Base-by-base conservation (phyloP, 2,329 filamentous ascomycete genomes). In the Ophiocordyceps polyrhachis-furcata region DNA sequence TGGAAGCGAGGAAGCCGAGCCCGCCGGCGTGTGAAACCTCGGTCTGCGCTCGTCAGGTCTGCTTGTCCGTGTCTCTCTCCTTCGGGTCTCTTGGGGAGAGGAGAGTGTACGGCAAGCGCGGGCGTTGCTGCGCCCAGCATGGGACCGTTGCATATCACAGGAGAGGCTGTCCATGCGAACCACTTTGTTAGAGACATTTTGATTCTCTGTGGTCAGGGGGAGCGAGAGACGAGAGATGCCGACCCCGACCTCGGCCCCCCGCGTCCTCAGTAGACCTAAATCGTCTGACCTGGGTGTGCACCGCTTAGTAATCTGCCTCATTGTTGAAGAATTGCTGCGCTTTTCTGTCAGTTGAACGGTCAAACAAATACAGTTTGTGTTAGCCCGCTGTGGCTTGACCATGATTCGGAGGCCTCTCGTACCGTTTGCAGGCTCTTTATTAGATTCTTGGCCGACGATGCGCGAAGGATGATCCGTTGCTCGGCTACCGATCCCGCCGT, bases 1-100 rank as follows among this genome's bases (percentile, higher is more conserved):
- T 45, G 11, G 52, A 60, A 1, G 53, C 51, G 41, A 64, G 48
- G 49, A 65, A 62, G 20, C 62, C 62, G 47, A 19, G 7, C 9
- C 4, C 1, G 6, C n/a, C 43, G 20, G 20, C 29, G 17, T 23
- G 15, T 14, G 20, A 23, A 20, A 41, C 40, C 40, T 41, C 35
- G n/a, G 35, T 19, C 35, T 38, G 35, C 35, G 15, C n/a, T 38
- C 17, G 35, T 38, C 35, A 38, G 35, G 17, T 17, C 12, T 32
- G 31, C 19, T n/a, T 17, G 35, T 17, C 35, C n/a, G 3, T 38
- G 35, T 17, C 32, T 28, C 25, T 28, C 25, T 28, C 25, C 9
- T 11, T 11, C 23, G 7, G 15, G 35, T 19, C n/a, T n/a, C 9
- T 19, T 17, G 11, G 35, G 31, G 9, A n/a, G 31, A 20, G n/a